Conservation (phyloP, 805 yeast genomes). For the Candida maltosa region DNA sequence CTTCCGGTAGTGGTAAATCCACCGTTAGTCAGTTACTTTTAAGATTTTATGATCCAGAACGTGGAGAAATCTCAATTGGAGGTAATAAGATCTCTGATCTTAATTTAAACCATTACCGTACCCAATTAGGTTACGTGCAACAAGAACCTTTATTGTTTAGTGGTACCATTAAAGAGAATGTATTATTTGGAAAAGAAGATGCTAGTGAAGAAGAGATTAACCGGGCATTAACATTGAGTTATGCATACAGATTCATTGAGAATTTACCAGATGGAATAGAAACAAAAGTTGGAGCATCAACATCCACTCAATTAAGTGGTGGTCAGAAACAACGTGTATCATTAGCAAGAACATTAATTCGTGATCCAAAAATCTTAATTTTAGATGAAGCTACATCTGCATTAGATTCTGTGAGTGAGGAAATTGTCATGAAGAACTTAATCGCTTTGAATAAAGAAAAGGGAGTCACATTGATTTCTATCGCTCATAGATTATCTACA, state of each 20-base stretch:
- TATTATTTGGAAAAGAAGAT: slow-evolving; percentile 66
- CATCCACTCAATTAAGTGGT: slow-evolving; percentile 77
- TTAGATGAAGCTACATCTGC: slow-evolving; percentile 96
- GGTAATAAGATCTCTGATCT: slow-evolving; percentile 58
- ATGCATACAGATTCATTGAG: slow-evolving; percentile 64
- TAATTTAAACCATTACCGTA: slow-evolving; percentile 70
- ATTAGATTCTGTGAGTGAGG: slow-evolving; percentile 83
- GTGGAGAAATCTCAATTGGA: slow-evolving; percentile 65
- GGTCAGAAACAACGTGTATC: slow-evolving; percentile 95
- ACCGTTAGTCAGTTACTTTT: slow-evolving; percentile 77
- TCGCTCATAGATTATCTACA: slow-evolving; percentile 89
- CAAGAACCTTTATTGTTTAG: slow-evolving; percentile 90
- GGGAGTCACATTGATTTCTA: slow-evolving; percentile 70
- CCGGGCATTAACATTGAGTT: slow-evolving; percentile 65
- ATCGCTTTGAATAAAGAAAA: slow-evolving; percentile 47
- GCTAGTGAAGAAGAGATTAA: slow-evolving; percentile 58
- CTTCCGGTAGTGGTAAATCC: slow-evolving; percentile 95
- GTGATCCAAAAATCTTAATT: slow-evolving; percentile 75
- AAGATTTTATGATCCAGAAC: slow-evolving; percentile 76
- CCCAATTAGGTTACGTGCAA: slow-evolving; percentile 82
- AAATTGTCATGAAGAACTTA: slow-evolving; percentile 75
- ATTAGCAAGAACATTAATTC: slow-evolving; percentile 78
- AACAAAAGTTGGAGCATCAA: slow-evolving; percentile 76
- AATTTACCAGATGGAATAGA: slow-evolving; percentile 80
- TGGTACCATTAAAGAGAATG: slow-evolving; percentile 81